Conservation (phyloP, 208 protist genomes). For the Trichomonas vaginalis region DNA sequence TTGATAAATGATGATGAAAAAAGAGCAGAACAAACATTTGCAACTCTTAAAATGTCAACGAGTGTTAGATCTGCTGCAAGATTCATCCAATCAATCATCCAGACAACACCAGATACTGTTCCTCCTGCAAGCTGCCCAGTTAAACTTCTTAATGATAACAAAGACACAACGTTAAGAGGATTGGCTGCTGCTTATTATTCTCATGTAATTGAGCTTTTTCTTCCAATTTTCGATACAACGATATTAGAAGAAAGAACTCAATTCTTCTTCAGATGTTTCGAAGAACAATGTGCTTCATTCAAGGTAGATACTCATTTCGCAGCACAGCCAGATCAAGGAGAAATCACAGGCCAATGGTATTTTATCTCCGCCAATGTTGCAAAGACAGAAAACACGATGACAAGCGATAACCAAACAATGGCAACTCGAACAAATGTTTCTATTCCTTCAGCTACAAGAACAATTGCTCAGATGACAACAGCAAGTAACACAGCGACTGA, state of each 20-base stretch:
- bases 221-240: background rate
- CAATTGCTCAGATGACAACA: background rate
- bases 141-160: background rate
- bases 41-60: background rate
- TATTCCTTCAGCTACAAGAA: background rate
- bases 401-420: background rate
- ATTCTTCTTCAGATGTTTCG: background rate
- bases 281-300: background rate
- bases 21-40: background rate
- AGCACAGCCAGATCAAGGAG: background rate
- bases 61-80: background rate
- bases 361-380: background rate
- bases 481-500: background rate
- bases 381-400: background rate
- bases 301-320: background rate
- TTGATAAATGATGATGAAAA: background rate
- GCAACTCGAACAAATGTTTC: background rate
- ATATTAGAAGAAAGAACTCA: background rate
- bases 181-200: background rate
- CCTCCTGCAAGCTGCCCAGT: background rate
- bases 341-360: background rate
- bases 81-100: background rate
- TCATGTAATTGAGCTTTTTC: background rate
- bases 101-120: background rate
- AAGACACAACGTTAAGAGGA: background rate